Conservation (phyloP, 164 flowering plant genomes). For the Buxus sempervirens region DNA sequence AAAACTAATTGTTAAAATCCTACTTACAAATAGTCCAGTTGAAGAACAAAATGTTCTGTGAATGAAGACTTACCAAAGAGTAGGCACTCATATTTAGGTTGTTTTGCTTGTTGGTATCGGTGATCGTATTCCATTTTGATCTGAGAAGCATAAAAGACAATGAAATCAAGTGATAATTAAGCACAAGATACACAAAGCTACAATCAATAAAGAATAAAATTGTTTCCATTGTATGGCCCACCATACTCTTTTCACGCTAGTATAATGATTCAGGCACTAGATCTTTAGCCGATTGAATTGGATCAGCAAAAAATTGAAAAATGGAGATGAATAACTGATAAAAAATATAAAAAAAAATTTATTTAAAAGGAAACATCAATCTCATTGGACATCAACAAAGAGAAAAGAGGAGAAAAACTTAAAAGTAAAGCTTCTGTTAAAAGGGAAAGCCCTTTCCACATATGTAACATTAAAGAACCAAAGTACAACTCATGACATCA, state of each 20-base stretch:
- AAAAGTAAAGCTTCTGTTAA: not conserved
- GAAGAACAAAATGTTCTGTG: not conserved
- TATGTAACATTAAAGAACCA: not conserved
- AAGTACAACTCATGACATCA: not conserved
- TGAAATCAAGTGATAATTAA: not conserved
- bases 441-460: not conserved
- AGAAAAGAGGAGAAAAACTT: not conserved
- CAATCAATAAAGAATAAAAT: not conserved
- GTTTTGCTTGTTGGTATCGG: constrained; percentile 20
- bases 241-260: not conserved
- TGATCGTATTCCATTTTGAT: constrained; percentile 42
- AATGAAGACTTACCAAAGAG: constrained; percentile 53
- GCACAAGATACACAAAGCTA: not conserved
- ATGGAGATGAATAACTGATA: not conserved
- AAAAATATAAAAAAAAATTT: no score
- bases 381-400: not conserved
- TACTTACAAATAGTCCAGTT: not conserved
- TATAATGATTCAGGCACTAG: not conserved
- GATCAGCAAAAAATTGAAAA: not conserved
- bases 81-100: constrained; percentile 59
- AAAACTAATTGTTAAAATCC: not conserved
- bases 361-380: not conserved
- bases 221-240: not conserved
- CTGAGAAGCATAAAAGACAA: constrained; percentile 5
- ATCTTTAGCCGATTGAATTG: not conserved